A percentile compares a stretch with the other conserved stretches of the same genome.
phyloP scores from a whole-genome alignment of 495 filamentous ascomycete genomes.

The Aspergillus mulundensis region DNA sequence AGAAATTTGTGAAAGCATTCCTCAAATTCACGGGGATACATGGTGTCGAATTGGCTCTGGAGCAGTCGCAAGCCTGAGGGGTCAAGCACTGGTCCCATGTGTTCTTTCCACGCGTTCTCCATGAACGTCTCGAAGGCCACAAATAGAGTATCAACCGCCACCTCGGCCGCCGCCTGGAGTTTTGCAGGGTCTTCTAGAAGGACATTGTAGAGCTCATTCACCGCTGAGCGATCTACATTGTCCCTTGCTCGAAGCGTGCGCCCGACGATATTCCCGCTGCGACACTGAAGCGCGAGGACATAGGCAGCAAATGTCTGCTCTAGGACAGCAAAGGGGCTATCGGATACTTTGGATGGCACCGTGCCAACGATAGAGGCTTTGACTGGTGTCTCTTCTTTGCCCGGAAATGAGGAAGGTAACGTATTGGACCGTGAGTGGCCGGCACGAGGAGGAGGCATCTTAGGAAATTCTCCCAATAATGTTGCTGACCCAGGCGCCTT shows the following conservation, averaged over 20 bases:
- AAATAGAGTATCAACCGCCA: conserved; percentile 84
- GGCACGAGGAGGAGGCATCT: conserved; percentile 33
- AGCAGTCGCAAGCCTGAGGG: conserved; percentile 60
- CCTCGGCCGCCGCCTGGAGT: conserved; percentile 66
- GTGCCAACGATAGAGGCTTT: conserved; percentile 36
- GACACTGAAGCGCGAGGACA: conserved; percentile 70
- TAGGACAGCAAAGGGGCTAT: conserved; percentile 58
- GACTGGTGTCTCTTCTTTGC: conserved; percentile 28
- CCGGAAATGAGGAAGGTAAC: conserved; percentile 33
- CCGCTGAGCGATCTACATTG: conserved; percentile 67
- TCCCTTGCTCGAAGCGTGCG: conserved; percentile 66
- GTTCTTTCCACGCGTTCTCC: conserved; percentile 79
- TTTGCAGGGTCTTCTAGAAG: conserved; percentile 76
- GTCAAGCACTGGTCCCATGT: conserved; percentile 79
- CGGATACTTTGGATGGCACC: conserved; percentile 34
- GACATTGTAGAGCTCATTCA: conserved; percentile 90
- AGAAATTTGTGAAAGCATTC: conserved; percentile 76
- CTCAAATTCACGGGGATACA: conserved; percentile 74
- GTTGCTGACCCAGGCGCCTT: conserved; percentile 38
- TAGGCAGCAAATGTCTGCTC: conserved; percentile 87
- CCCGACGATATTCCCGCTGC: conserved; percentile 83
- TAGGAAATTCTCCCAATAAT: conserved; percentile 36
- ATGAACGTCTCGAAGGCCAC: conserved; percentile 93
- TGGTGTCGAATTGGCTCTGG: conserved; percentile 68
- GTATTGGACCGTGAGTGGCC: conserved; percentile 39